Percentiles rank a stretch among this genome's conserved stretches.
Conservation (phyloP, 352 stramenopile genomes). For the Globisporangium radiosum region DNA sequence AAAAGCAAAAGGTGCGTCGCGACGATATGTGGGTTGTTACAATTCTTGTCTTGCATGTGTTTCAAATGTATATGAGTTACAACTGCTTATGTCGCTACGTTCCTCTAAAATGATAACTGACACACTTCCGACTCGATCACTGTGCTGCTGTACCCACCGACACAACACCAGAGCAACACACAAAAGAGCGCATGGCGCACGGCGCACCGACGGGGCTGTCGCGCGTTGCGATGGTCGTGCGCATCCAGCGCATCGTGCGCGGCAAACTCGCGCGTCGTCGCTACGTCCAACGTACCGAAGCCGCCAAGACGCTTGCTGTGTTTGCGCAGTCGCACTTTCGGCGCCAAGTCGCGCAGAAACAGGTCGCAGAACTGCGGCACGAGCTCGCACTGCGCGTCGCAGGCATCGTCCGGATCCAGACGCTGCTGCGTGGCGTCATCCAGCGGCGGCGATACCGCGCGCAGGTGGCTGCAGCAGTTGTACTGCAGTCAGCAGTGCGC, state of each 20-base stretch:
- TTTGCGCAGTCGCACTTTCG: constrained; percentile 30
- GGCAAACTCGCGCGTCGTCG: constrained; percentile 25
- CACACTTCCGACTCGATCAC: too few relatives aligned
- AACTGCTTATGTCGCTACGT: too few relatives aligned
- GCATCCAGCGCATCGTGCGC: constrained; percentile 36
- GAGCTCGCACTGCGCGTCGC: constrained; percentile 17
- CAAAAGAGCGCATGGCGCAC: constrained; percentile 11
- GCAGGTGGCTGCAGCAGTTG: constrained; percentile 20
- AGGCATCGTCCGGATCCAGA: constrained; percentile 33
- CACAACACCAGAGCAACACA: constrained; percentile 12
- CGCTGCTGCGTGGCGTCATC: constrained; percentile 23
- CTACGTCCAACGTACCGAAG: constrained; percentile 21
- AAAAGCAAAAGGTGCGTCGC: constrained; percentile 8
- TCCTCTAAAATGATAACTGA: too few relatives aligned
- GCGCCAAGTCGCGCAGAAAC: constrained; percentile 23
- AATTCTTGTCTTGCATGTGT: too few relatives aligned
- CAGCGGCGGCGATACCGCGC: constrained; percentile 27
- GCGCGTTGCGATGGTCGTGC: constrained; percentile 36
- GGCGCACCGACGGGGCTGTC: constrained; percentile 9
- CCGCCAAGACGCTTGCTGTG: constrained; percentile 23
- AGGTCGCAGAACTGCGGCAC: constrained; percentile 17
- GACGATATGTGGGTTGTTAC: background rate
- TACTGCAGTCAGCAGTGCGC: constrained; percentile 34
- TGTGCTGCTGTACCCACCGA: background rate
- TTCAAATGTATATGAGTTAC: too few relatives aligned